Conservation (phyloP, 1,139 yeast species). For the Blastobotrys illinoisensis region DNA sequence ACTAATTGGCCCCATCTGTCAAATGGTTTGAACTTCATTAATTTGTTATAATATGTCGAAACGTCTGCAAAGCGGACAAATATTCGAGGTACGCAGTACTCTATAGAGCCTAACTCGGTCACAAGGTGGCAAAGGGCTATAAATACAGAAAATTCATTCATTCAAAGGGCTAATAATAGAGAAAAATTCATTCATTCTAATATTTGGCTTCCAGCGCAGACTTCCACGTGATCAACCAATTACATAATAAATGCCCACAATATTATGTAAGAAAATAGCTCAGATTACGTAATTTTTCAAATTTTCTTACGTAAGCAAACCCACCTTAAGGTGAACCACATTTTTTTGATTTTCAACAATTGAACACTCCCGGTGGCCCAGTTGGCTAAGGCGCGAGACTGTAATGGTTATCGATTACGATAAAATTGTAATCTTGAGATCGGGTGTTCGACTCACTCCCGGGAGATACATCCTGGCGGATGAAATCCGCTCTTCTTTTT, state of each 20-base stretch:
- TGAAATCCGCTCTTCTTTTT: background rate
- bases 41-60: too few species aligned
- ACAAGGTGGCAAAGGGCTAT: too few species aligned
- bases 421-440: conserved; percentile 50
- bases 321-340: background rate
- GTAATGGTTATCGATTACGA: conserved; percentile 40
- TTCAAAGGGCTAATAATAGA: too few species aligned
- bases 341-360: background rate
- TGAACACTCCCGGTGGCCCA: conserved; percentile 61
- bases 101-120: too few species aligned
- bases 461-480: conserved; percentile 48
- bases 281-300: background rate
- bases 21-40: too few species aligned
- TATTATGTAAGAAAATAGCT: background rate
- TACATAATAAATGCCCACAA: background rate
- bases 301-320: background rate
- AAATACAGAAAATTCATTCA: too few species aligned
- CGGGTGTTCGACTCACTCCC: conserved; percentile 86
- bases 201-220: too few species aligned
- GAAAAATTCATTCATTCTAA: too few species aligned
- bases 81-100: too few species aligned
- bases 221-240: too few species aligned
- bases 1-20: too few species aligned
- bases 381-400: conserved; percentile 80
- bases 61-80: too few species aligned